Evolutionary conservation across 2,329 filamentous ascomycete species (phyloP).

Genomic region (Monosporascus cannonballus): DNA sequence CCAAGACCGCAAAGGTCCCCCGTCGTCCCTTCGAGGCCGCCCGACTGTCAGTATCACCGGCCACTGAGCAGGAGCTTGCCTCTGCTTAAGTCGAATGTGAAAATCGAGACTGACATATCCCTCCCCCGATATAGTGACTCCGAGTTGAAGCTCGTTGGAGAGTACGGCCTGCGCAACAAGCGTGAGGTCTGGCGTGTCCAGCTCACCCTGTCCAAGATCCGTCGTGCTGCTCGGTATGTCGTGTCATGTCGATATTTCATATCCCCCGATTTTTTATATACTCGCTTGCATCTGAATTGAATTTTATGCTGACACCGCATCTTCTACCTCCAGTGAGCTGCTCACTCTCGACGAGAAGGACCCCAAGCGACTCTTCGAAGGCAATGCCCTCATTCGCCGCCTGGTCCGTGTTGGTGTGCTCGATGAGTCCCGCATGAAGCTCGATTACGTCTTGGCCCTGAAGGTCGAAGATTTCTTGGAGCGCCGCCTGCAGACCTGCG

Average conservation of each 20-base stretch:
- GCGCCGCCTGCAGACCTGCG: constrained; percentile 98
- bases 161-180: constrained; percentile 99
- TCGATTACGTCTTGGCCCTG: constrained; percentile 99
- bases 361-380: constrained; percentile 99
- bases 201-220: constrained; percentile 99
- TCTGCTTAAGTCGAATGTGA: constrained; percentile 92
- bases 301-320: not conserved
- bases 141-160: constrained; percentile 98
- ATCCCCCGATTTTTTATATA: not conserved
- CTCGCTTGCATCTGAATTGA: not conserved
- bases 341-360: constrained; percentile 99
- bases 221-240: constrained; percentile 99
- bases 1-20: constrained; percentile 99
- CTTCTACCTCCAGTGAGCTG: constrained; percentile 71
- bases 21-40: constrained; percentile 98
- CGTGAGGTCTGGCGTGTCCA: constrained; percentile 99
- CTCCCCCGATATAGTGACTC: constrained; percentile 68
- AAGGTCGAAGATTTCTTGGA: constrained; percentile 99
- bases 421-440: constrained; percentile 99
- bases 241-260: constrained; percentile 1
- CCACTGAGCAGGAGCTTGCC: constrained; percentile 98
- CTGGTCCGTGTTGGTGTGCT: constrained; percentile 99
- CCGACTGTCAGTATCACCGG: constrained; percentile 96
- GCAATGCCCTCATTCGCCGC: constrained; percentile 99
- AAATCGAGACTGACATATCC: constrained; percentile 57